Evolutionary conservation across 2,329 filamentous ascomycete species (phyloP).

Genomic region (Podosphaera xanthii): DNA sequence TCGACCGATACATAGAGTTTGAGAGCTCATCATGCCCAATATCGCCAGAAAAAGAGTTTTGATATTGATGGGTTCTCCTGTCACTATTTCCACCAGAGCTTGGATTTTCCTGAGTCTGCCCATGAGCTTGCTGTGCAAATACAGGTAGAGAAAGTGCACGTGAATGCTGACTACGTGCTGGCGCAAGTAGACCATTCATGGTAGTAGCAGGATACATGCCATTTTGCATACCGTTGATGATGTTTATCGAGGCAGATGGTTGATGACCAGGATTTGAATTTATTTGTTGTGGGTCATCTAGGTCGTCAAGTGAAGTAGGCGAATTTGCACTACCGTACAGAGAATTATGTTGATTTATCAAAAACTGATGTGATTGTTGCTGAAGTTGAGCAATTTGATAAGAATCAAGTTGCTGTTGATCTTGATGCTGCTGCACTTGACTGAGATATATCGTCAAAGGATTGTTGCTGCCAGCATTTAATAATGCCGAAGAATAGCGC

Average conservation of each 20-base stretch:
- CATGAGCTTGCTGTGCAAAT: conserved; percentile 39
- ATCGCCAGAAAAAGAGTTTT: conserved; percentile 27
- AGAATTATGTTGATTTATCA: conserved; percentile 55
- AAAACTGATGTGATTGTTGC: conserved; percentile 48
- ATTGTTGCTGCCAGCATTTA: conserved; percentile 63
- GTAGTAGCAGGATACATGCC: conserved; percentile 36
- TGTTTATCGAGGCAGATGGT: conserved; percentile 41
- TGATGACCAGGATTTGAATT: conserved; percentile 28
- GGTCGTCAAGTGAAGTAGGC: conserved; percentile 26
- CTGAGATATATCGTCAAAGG: conserved; percentile 84
- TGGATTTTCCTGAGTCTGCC: conserved; percentile 26
- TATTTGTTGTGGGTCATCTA: conserved; percentile 38
- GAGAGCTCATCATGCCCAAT: conserved; percentile 11
- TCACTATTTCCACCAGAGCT: conserved; percentile 12
- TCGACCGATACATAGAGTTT: conserved; percentile 30
- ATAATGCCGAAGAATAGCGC: conserved; percentile 33
- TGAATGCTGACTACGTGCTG: conserved; percentile 32
- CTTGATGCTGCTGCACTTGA: conserved; percentile 51
- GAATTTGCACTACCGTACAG: conserved; percentile 51
- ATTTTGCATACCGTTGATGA: conserved; percentile 29
- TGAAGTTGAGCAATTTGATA: conserved; percentile 20
- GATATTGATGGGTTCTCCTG: conserved; percentile 42
- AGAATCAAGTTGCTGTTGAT: conserved; percentile 33
- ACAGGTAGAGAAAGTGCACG: conserved; percentile 71
- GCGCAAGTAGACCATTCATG: conserved; percentile 55